Conservation (phyloP, 257 asterid species). For the Gardenia jasminoides region DNA sequence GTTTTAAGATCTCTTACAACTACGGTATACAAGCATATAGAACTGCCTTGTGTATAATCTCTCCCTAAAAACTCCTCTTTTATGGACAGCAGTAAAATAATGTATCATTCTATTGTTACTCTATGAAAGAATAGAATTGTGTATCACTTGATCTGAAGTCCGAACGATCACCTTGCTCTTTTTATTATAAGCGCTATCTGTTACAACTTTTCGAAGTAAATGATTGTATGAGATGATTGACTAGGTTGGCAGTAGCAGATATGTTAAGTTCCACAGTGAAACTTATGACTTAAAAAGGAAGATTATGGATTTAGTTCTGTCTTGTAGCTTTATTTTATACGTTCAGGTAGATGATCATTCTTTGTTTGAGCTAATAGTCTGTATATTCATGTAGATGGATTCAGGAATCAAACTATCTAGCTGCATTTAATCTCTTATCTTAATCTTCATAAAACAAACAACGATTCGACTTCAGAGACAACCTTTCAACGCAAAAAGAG, state of each 20-base stretch:
- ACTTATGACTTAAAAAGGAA: background rate
- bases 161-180: constrained; percentile 21
- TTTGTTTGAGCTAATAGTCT: constrained; percentile 64
- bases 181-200: constrained; percentile 18
- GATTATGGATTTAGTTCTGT: background rate
- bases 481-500: background rate
- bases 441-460: background rate
- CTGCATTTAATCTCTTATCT: background rate
- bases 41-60: constrained; percentile 8
- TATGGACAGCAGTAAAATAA: background rate
- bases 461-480: background rate
- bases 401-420: constrained; percentile 14
- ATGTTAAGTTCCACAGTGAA: background rate
- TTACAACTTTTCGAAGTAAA: background rate
- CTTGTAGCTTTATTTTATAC: constrained; percentile 83
- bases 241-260: too few species aligned
- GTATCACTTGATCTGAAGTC: constrained; percentile 28
- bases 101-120: background rate
- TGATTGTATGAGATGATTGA: too few species aligned
- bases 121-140: background rate
- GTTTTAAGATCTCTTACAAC: too few species aligned
- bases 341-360: constrained; percentile 63
- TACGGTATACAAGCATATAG: too few species aligned
- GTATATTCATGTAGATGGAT: constrained; percentile 24
- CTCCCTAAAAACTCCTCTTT: background rate